Evolutionary conservation across 2,329 filamentous ascomycete genomes (phyloP).

Genomic region (Cytospora piceae): DNA sequence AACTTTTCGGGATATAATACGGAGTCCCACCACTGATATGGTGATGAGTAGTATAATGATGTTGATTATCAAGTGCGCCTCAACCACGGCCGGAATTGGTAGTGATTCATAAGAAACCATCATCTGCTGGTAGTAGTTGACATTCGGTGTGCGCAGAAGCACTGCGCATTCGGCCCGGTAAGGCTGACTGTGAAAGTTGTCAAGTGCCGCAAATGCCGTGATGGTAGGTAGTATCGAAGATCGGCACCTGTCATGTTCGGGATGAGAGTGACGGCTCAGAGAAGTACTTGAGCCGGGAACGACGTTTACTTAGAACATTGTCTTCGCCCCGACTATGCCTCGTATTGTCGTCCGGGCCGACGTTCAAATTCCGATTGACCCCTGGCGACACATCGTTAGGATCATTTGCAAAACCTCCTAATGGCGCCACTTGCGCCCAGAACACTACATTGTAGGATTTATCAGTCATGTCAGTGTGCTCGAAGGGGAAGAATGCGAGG

Average conservation of each 20-base stretch:
- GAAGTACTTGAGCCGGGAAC: background rate
- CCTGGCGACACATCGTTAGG: background rate
- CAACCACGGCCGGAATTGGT: conserved; percentile 33
- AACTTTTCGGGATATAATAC: conserved; percentile 36
- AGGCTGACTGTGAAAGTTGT: background rate
- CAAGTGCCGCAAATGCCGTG: background rate
- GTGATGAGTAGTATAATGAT: conserved; percentile 33
- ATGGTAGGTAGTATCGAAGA: background rate
- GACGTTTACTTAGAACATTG: background rate
- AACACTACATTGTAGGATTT: background rate
- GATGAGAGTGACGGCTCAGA: background rate
- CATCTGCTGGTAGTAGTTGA: conserved; percentile 1
- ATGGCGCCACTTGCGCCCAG: background rate
- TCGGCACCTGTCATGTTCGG: background rate
- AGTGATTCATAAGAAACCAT: conserved; percentile 32
- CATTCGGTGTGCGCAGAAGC: conserved; percentile 8
- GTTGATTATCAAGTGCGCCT: conserved; percentile 37
- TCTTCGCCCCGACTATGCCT: background rate
- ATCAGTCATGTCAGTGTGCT: background rate
- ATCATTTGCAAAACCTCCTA: background rate
- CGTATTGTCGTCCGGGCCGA: background rate
- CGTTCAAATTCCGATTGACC: background rate
- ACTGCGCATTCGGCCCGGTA: background rate
- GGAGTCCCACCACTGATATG: conserved; percentile 34
- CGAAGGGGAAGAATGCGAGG: background rate